Evolutionary conservation across 2,329 filamentous ascomycete species (phyloP).

Genomic region (Penicillium vulpinum): DNA sequence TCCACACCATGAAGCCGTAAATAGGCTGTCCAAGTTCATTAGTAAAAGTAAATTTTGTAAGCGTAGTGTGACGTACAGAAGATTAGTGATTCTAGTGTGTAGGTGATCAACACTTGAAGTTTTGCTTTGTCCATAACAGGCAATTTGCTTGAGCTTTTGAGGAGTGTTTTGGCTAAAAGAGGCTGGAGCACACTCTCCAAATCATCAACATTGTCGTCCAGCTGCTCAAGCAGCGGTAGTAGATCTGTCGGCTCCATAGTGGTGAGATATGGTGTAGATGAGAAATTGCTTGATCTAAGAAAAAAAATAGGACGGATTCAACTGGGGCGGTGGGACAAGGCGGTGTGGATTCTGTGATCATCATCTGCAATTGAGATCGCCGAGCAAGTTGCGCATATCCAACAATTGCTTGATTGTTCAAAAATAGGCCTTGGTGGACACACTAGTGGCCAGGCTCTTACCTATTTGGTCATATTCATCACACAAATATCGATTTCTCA

Average conservation of each 20-base stretch:
- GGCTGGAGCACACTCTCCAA: slow-evolving; percentile 73
- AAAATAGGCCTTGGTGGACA: not conserved
- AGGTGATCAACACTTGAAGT: slow-evolving; percentile 82
- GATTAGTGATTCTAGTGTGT: slow-evolving; percentile 84
- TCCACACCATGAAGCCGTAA: slow-evolving; percentile 77
- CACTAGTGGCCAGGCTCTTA: not conserved
- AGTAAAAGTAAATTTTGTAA: slow-evolving; percentile 6
- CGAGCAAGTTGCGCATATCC: not conserved
- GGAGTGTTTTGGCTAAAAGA: slow-evolving; percentile 65
- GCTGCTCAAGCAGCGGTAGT: slow-evolving; percentile 66
- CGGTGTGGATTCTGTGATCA: slow-evolving; percentile 18
- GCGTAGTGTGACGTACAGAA: slow-evolving; percentile 62
- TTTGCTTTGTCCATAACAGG: slow-evolving; percentile 95
- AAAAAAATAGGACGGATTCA: slow-evolving; percentile 24
- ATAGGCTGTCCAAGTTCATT: slow-evolving; percentile 54
- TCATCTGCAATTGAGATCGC: slow-evolving; percentile 11
- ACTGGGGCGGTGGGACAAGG: slow-evolving; percentile 20
- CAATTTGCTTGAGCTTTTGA: slow-evolving; percentile 71
- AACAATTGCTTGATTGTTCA: not conserved
- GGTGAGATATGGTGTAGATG: slow-evolving; percentile 11
- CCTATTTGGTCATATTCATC: not conserved
- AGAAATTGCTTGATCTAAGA: slow-evolving; percentile 13
- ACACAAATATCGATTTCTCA: not conserved
- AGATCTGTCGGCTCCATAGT: slow-evolving; percentile 61
- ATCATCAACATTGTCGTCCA: slow-evolving; percentile 76